Evolutionary conservation across 2,329 filamentous ascomycete genomes (phyloP), one percentile per base, ranked within the genome.

Genomic region (Colletotrichum navitas): DNA sequence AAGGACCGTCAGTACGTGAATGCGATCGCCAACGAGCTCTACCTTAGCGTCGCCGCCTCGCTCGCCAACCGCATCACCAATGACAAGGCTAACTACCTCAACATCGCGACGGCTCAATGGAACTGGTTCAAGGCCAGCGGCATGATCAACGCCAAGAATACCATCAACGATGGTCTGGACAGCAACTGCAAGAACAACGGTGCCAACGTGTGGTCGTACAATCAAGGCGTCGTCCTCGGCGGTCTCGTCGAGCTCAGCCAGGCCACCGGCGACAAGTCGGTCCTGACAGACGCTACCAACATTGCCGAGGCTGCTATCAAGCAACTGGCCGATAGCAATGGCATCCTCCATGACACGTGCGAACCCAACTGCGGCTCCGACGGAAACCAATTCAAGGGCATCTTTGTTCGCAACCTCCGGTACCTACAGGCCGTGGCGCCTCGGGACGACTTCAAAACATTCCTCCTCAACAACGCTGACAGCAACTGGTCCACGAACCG

Each of bases 301-400:
- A 88, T 91, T 67, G 89, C 89, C 32, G 79, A 82, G 55, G 88
- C 87, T 0, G 86, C 86, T 18, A 86, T 90, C 68, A 74, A 76
- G 14, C 74, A 80, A 32, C 77, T 89, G 6, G 77, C 84, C 5
- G 83, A 86, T 71, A 68, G 78, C 0, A 79, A 84, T 63, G 84
- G 85, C 14, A 82, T 90, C 34, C 79, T 91, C 3, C 83, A 82
- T 36, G 86, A 88, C 34, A 74, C 78, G 3, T 88, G 86, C 73
- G 85, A 87, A 67, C 79, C 81, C 51, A 74, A 82, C 74, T 88
- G 84, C 65, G 83, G 82, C 14, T 78, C 76, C 24, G 87, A 90
- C 71, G 86, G 84, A 1, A 84, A 88, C 43, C 89, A 92, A 76
- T 94, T 94, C 85, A 94, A 94, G 80, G 92, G 92, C 4, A 84